phyloP scores from a whole-genome alignment of 1,284 basidiomycete genomes.

The Singerocomus inundabilis region DNA sequence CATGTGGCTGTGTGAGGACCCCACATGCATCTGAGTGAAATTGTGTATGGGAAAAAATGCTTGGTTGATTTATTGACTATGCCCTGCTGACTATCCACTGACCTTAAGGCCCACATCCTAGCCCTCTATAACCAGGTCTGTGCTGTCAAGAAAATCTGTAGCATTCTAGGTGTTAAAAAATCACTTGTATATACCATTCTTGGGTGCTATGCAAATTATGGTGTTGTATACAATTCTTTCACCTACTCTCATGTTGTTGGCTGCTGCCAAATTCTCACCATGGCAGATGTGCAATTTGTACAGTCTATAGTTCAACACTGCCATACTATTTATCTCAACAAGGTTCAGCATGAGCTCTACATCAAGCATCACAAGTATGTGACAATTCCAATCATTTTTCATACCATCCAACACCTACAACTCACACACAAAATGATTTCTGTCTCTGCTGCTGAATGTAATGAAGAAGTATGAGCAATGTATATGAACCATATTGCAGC shows the following conservation, averaged over 20 bases:
- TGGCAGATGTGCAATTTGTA: no score
- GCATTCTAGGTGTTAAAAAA: not conserved
- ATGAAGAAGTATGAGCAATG: not conserved
- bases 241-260: not conserved
- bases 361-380: not conserved
- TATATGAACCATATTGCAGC: not conserved
- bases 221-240: not conserved
- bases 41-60: no score
- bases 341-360: conserved; percentile 1
- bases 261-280: no score
- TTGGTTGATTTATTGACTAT: no score
- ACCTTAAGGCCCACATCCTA: no score
- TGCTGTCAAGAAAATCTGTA: not conserved
- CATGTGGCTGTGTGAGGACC: no score
- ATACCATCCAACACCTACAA: not conserved
- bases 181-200: not conserved
- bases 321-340: not conserved
- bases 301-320: no score
- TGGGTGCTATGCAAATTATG: not conserved
- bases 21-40: no score
- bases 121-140: no score
- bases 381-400: not conserved
- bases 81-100: no score
- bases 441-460: not conserved
- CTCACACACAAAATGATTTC: not conserved